Evolutionary conservation across 2,329 filamentous ascomycete species (phyloP).

Genomic region (Ampelomyces quisqualis): DNA sequence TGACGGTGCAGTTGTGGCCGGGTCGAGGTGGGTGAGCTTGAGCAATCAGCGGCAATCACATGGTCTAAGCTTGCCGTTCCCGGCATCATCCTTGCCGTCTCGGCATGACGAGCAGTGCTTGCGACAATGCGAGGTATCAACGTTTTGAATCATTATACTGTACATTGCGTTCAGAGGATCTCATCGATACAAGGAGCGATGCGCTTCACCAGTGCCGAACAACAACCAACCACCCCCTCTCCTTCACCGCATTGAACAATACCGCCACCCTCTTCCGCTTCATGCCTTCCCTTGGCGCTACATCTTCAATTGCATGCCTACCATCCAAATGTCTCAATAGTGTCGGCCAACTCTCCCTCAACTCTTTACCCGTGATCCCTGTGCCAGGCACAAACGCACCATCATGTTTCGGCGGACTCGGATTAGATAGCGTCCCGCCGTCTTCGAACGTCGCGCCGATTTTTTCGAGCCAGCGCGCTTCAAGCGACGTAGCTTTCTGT

Average conservation of each 20-base stretch:
- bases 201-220: constrained; percentile 49
- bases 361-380: constrained; percentile 29
- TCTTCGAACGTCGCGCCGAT: constrained; percentile 39
- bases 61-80: constrained; percentile 17
- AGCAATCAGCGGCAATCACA: constrained; percentile 20
- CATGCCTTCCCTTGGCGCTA: constrained; percentile 80
- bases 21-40: constrained; percentile 34
- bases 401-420: constrained; percentile 24
- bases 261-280: constrained; percentile 69
- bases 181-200: no score
- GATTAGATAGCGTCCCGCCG: constrained; percentile 40
- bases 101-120: constrained; percentile 19
- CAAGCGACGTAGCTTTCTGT: constrained; percentile 73
- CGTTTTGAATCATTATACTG: no score
- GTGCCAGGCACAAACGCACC: constrained; percentile 19
- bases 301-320: constrained; percentile 77
- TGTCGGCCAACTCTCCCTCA: constrained; percentile 68
- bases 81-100: constrained; percentile 13
- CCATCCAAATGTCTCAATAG: constrained; percentile 90
- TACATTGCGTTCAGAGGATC: no score
- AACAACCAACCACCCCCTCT: constrained; percentile 59
- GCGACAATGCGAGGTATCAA: not conserved
- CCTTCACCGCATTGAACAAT: constrained; percentile 64
- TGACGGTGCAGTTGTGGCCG: constrained; percentile 13
- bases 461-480: constrained; percentile 67